A percentile compares a stretch with the other conserved stretches of the same genome.
Conservation (phyloP, 345 rosid species). For the Turritis glabra region DNA sequence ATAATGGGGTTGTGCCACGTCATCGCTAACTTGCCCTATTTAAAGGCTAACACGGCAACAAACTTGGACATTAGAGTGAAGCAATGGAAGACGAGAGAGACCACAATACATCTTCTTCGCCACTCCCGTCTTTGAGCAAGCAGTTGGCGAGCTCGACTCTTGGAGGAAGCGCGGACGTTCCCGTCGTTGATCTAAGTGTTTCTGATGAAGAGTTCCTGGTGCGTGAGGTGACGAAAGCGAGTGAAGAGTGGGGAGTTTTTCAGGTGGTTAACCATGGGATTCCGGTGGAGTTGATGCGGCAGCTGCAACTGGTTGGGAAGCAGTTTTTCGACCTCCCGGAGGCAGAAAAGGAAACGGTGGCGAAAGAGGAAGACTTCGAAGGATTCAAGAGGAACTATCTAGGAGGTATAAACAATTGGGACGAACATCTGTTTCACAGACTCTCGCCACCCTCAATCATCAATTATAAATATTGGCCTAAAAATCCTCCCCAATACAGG, state of each 20-base stretch:
- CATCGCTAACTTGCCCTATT: neutral
- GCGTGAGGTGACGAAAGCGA: conserved; percentile 38
- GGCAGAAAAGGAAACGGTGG: neutral
- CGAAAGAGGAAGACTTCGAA: neutral
- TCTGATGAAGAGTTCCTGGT: conserved; percentile 31
- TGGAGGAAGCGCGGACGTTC: neutral
- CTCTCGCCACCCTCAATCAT: neutral
- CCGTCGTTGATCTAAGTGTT: conserved; percentile 42
- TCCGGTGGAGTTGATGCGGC: conserved; percentile 39
- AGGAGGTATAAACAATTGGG: neutral
- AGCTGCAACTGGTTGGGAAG: conserved; percentile 39
- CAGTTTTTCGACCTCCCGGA: conserved; percentile 7
- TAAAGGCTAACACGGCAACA: neutral
- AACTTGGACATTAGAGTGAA: neutral
- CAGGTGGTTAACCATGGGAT: conserved; percentile 46
- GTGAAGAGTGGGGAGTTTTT: conserved; percentile 46
- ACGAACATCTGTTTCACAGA: conserved; percentile 7
- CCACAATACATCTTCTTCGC: neutral
- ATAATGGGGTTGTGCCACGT: neutral
- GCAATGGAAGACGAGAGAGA: neutral
- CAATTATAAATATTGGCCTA: conserved; percentile 9
- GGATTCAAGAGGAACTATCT: neutral
- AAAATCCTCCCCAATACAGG: conserved; percentile 6
- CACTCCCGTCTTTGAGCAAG: neutral
- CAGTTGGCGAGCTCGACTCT: neutral